A percentile compares a stretch with the other conserved stretches of the same genome.
These are phyloP conservation scores for Fusarium tuaranense DNA, from an alignment of 2,329 filamentous ascomycete genomes.

Conservation along the genomic window DNA sequence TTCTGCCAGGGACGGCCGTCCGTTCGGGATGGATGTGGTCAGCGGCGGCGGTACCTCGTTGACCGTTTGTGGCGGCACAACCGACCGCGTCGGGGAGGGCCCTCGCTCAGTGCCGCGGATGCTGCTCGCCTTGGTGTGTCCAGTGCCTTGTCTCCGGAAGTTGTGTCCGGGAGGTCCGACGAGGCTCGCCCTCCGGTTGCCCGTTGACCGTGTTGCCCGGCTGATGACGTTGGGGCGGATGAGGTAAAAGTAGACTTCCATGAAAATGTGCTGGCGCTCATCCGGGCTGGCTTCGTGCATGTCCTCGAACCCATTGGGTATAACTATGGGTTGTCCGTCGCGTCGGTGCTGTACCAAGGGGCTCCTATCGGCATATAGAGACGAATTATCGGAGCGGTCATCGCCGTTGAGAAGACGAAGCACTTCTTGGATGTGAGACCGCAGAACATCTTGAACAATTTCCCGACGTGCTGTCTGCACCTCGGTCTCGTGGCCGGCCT, in stretches of 20 bases:
- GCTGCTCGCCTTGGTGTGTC: conserved; percentile 41
- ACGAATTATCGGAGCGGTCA: conserved; percentile 44
- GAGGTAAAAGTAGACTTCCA: conserved; percentile 63
- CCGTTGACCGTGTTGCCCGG: conserved; percentile 46
- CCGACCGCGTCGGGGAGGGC: conserved; percentile 17
- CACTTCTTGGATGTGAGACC: conserved; percentile 63
- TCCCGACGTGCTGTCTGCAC: conserved; percentile 46
- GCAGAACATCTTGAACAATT: conserved; percentile 59
- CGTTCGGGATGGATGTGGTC: conserved; percentile 11
- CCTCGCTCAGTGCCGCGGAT: conserved; percentile 25
- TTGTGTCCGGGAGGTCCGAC: conserved; percentile 17
- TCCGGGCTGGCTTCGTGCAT: conserved; percentile 61
- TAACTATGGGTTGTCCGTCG: conserved; percentile 23
- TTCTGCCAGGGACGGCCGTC: conserved; percentile 11
- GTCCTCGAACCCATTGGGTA: conserved; percentile 53
- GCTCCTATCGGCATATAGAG: conserved; percentile 32
- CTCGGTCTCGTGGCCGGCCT: conserved; percentile 21
- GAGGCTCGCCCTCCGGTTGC: conserved; percentile 42
- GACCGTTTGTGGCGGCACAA: conserved; percentile 19
- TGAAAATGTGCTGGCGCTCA: conserved; percentile 61
- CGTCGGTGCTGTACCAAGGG: conserved; percentile 23
- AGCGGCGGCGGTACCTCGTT: conserved; percentile 22
- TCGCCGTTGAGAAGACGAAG: conserved; percentile 59
- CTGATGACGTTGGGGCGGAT: conserved; percentile 56
- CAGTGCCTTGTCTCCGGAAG: conserved; percentile 38